These are phyloP conservation scores for Trichophyton equinum DNA, from an alignment of 2,329 filamentous ascomycete species.

Conservation along the genomic window DNA sequence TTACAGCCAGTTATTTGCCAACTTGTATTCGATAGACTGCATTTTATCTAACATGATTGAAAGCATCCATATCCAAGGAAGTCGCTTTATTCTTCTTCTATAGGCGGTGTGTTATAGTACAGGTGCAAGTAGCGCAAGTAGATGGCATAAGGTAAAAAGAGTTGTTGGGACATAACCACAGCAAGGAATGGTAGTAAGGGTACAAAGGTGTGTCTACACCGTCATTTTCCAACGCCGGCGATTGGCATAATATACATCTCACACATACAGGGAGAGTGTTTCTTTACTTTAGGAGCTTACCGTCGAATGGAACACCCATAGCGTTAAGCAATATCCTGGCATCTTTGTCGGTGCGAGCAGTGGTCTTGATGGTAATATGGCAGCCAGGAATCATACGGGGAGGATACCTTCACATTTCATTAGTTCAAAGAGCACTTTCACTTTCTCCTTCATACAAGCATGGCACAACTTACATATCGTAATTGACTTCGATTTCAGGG, in stretches of 20 bases:
- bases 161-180: background rate
- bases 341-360: constrained; percentile 72
- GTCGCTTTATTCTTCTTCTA: background rate
- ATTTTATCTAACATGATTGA: too few relatives aligned
- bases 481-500: constrained; percentile 90
- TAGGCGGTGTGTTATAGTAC: background rate
- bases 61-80: background rate
- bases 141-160: background rate
- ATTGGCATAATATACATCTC: background rate
- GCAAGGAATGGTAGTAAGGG: background rate
- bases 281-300: constrained; percentile 49
- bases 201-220: background rate
- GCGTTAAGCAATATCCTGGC: constrained; percentile 62
- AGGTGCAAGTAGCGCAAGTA: background rate
- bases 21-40: background rate
- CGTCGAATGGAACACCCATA: constrained; percentile 69
- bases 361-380: constrained; percentile 72
- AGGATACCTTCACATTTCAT: constrained; percentile 40
- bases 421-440: background rate
- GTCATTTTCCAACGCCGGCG: background rate
- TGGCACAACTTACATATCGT: constrained; percentile 59
- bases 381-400: constrained; percentile 72
- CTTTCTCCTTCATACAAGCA: too few relatives aligned
- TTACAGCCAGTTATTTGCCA: background rate
- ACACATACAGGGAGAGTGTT: too few relatives aligned